Evolutionary conservation across 176 grass and related monocot species (phyloP).

Genomic region (Oryza meyeriana): DNA sequence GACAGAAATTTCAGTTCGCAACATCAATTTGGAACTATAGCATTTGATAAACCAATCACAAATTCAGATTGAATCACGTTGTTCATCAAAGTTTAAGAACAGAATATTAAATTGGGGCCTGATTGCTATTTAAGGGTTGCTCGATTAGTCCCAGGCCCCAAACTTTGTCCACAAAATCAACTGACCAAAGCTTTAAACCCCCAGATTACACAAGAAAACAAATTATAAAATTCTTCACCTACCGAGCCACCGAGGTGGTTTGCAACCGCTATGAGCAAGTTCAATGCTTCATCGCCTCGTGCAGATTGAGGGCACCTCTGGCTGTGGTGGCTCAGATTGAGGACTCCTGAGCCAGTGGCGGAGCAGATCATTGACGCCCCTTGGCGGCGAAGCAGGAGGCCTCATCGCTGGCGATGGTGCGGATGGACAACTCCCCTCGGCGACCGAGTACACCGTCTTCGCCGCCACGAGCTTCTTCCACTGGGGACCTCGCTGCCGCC

Average conservation of each 20-base stretch:
- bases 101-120: not conserved
- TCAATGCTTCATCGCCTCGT: not conserved
- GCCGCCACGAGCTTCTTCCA: too few relatives aligned
- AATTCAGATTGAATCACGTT: not conserved
- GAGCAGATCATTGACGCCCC: too few relatives aligned
- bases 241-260: not conserved
- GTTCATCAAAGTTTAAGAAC: not conserved
- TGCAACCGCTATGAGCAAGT: not conserved
- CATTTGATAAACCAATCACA: not conserved
- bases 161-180: not conserved
- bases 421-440: too few relatives aligned
- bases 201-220: too few relatives aligned
- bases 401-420: too few relatives aligned
- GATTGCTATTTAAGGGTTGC: not conserved
- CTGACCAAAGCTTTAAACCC: not conserved
- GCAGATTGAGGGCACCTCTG: not conserved
- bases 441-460: too few relatives aligned
- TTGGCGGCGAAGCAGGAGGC: too few relatives aligned
- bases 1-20: too few relatives aligned
- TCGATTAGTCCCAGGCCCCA: not conserved
- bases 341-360: too few relatives aligned
- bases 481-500: too few relatives aligned
- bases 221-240: not conserved
- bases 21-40: not conserved
- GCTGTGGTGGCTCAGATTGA: not conserved